These are phyloP conservation scores for Santalum album DNA, from an alignment of 164 flowering plant species.

Conservation along the genomic window DNA sequence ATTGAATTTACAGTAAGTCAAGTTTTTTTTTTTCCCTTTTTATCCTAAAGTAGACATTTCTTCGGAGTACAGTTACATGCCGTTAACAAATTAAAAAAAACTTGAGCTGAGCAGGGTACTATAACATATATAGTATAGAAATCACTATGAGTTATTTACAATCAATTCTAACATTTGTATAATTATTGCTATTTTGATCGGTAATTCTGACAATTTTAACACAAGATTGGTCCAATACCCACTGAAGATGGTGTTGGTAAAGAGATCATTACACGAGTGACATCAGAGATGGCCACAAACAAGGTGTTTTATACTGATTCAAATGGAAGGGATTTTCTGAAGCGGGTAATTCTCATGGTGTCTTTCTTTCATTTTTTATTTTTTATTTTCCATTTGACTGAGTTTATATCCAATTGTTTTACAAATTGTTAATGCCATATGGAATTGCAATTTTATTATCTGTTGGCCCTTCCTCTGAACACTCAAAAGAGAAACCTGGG, in stretches of 20 bases:
- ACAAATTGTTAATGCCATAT: too few species aligned
- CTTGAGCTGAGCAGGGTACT: not conserved
- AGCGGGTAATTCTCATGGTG: slow-evolving; percentile 41
- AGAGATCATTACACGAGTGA: slow-evolving; percentile 67
- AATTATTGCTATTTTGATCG: too few species aligned
- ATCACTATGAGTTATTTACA: not conserved
- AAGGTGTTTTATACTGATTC: slow-evolving; percentile 82
- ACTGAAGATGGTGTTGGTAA: slow-evolving; percentile 68
- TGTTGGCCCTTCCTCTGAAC: too few species aligned
- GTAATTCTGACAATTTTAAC: slow-evolving; percentile 15
- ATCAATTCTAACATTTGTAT: too few species aligned
- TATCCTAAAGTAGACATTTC: not conserved
- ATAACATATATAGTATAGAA: not conserved
- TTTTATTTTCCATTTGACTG: too few species aligned
- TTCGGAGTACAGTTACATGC: not conserved
- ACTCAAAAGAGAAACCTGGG: too few species aligned
- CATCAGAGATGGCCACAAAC: slow-evolving; percentile 64
- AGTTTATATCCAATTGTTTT: too few species aligned
- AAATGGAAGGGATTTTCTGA: slow-evolving; percentile 79
- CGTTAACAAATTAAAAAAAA: too few species aligned
- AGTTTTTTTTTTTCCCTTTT: too few species aligned
- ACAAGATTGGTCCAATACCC: slow-evolving; percentile 84
- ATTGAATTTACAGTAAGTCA: slow-evolving; percentile 74
- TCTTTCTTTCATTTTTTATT: slow-evolving; percentile 1
- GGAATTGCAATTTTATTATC: too few species aligned